These are phyloP conservation scores for Macrophomina phaseolina DNA, from an alignment of 2,329 filamentous ascomycete species.

Conservation along the genomic window DNA sequence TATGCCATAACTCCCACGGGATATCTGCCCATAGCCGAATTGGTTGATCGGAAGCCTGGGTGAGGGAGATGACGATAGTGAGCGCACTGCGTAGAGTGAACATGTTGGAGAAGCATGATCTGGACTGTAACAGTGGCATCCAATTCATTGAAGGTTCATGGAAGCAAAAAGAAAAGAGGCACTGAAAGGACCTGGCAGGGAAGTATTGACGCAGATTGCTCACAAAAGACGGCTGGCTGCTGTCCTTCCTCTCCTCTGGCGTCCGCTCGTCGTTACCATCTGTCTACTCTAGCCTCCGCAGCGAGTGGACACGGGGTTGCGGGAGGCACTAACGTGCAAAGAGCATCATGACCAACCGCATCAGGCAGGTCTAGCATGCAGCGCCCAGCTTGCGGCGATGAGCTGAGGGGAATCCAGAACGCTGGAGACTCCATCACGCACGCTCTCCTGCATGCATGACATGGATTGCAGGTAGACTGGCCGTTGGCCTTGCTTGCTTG, in stretches of 20 bases:
- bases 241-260: not conserved
- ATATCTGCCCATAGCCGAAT: not conserved
- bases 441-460: slow-evolving; percentile 3
- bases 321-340: not conserved
- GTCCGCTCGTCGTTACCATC: no score
- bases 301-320: no score
- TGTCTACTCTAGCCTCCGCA: no score
- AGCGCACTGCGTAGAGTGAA: not conserved
- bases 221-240: slow-evolving; percentile 4
- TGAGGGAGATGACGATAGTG: not conserved
- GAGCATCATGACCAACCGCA: slow-evolving; percentile 1
- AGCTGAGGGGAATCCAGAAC: slow-evolving; percentile 5
- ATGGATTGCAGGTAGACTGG: not conserved
- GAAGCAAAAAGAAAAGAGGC: not conserved
- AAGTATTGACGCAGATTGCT: not conserved
- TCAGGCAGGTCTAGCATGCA: slow-evolving; percentile 8
- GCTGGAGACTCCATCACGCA: not conserved
- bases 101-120: not conserved
- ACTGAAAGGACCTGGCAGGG: not conserved
- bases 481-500: slow-evolving; percentile 1
- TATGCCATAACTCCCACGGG: not conserved
- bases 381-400: not conserved
- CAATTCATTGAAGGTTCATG: not conserved
- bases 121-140: not conserved
- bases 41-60: not conserved